These are phyloP conservation scores for Aspergillus melleus DNA, from an alignment of 2,329 filamentous ascomycete species.

Conservation along the genomic window DNA sequence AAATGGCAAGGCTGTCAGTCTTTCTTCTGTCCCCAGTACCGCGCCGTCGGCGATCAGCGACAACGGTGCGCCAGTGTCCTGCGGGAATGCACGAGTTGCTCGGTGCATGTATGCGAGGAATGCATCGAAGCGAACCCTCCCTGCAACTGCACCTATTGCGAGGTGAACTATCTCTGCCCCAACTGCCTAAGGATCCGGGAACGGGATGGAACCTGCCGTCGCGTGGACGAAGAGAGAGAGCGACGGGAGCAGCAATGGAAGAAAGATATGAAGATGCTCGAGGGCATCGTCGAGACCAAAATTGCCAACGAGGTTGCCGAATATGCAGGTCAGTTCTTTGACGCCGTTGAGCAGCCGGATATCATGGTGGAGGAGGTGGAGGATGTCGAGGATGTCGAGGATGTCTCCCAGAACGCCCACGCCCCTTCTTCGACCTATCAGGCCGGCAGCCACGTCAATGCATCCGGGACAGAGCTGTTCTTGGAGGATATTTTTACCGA, in stretches of 20 bases:
- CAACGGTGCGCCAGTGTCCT: conserved; percentile 45
- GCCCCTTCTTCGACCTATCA: background rate
- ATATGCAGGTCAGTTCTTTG: conserved; percentile 43
- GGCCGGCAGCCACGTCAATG: background rate
- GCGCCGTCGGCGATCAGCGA: conserved; percentile 46
- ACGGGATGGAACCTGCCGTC: conserved; percentile 41
- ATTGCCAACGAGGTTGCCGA: conserved; percentile 45
- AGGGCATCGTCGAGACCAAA: conserved; percentile 41
- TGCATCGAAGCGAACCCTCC: conserved; percentile 42
- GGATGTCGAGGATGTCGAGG: conserved; percentile 16
- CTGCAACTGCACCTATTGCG: conserved; percentile 47
- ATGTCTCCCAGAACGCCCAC: conserved; percentile 3
- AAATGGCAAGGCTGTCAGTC: conserved; percentile 51
- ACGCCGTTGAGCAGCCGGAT: conserved; percentile 22
- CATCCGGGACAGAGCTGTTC: background rate
- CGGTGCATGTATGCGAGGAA: conserved; percentile 48
- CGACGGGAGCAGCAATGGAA: conserved; percentile 42
- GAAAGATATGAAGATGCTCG: conserved; percentile 41
- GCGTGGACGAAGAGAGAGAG: conserved; percentile 39
- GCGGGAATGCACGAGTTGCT: conserved; percentile 47
- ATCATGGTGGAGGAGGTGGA: conserved; percentile 11
- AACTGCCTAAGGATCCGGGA: conserved; percentile 44
- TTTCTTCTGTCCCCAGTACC: conserved; percentile 48
- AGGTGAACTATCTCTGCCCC: conserved; percentile 45
- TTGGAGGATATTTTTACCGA: background rate